These are phyloP conservation scores for Lipomyces sp. DNA, from an alignment of 805 yeast genomes.

Conservation along the genomic window DNA sequence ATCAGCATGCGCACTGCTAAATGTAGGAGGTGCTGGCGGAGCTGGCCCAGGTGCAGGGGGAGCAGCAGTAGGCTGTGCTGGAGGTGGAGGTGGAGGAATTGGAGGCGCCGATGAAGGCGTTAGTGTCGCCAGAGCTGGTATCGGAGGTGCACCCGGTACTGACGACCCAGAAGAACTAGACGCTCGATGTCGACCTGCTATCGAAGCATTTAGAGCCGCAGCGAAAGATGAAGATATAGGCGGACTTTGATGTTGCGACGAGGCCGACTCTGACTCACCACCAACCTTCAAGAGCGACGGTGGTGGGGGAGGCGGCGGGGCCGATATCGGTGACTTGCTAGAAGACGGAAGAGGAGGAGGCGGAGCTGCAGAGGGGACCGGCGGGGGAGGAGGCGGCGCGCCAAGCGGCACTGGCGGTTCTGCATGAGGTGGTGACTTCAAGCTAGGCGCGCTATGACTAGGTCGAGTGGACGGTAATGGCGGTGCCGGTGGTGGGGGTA, in stretches of 20 bases:
- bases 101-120: constrained; percentile 43
- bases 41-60: constrained; percentile 47
- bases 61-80: constrained; percentile 35
- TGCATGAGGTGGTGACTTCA: too few species aligned
- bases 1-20: constrained; percentile 19
- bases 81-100: constrained; percentile 44
- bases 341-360: constrained; percentile 35
- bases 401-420: too few species aligned
- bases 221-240: not conserved
- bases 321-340: constrained; percentile 4
- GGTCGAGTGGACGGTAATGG: too few species aligned
- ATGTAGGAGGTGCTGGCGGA: constrained; percentile 40
- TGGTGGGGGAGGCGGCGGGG: constrained; percentile 38
- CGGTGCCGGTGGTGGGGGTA: too few species aligned
- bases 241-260: constrained; percentile 10
- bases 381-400: too few species aligned
- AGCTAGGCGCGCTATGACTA: too few species aligned
- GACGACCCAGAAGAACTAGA: constrained; percentile 34
- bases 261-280: not conserved
- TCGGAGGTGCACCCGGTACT: not conserved
- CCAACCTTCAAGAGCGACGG: constrained; percentile 18
- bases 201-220: not conserved
- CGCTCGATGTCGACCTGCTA: constrained; percentile 4
- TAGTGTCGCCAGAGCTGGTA: not conserved
- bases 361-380: constrained; percentile 36